Percentiles rank a stretch among this genome's conserved stretches.
Conservation (phyloP, 768 basidiomycete genomes). For the Favolaschia claudopus region DNA sequence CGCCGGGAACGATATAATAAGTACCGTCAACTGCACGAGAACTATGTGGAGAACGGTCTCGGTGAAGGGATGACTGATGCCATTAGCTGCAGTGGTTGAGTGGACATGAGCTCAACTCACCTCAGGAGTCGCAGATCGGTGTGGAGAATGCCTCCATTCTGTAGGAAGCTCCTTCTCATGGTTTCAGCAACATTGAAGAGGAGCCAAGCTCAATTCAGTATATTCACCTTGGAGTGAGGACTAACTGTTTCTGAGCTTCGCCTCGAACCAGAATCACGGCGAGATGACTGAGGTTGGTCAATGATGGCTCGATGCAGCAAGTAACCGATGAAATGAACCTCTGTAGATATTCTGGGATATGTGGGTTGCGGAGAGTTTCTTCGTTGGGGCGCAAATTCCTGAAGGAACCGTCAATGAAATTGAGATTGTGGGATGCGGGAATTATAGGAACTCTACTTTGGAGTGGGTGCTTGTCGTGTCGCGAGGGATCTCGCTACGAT, state of each 20-base stretch:
- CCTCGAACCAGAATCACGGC: too few species aligned
- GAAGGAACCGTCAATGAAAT: too few species aligned
- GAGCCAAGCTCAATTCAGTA: not conserved
- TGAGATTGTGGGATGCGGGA: too few species aligned
- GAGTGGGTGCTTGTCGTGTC: too few species aligned
- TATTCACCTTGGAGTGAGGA: not conserved
- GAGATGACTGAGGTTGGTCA: too few species aligned
- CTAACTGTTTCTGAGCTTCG: not conserved
- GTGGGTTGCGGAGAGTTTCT: too few species aligned
- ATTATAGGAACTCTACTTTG: too few species aligned
- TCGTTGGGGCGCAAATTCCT: too few species aligned
- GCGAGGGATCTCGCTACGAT: not conserved
- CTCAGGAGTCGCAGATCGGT: slow-evolving; percentile 1
- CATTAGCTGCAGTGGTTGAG: not conserved
- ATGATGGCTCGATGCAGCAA: too few species aligned
- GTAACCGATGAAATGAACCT: too few species aligned
- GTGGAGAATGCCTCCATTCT: slow-evolving; percentile 3
- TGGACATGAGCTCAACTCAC: not conserved
- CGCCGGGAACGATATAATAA: slow-evolving; percentile 71
- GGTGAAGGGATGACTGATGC: not conserved
- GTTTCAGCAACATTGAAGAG: too few species aligned
- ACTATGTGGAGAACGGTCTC: not conserved
- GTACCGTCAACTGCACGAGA: slow-evolving; percentile 9
- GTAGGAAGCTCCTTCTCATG: not conserved
- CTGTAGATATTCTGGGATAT: too few species aligned